A percentile compares a stretch with the other conserved stretches of the same genome.
phyloP scores from a whole-genome alignment of 169 alveolate genomes.

The Plasmodium inui region DNA sequence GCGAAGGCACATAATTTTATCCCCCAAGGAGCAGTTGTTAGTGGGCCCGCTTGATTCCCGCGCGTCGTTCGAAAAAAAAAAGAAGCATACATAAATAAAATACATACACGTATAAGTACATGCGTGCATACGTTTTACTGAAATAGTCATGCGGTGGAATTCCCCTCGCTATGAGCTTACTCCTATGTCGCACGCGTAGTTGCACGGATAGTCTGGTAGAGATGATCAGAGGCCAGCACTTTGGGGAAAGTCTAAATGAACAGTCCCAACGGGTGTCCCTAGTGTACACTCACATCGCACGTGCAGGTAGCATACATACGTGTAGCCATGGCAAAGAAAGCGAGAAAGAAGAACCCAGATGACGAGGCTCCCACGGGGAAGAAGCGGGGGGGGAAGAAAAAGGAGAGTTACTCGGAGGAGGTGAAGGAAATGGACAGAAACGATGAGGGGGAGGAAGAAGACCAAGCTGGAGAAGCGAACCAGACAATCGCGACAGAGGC shows the following conservation, averaged over 20 bases:
- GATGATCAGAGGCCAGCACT: background rate
- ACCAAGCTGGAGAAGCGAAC: background rate
- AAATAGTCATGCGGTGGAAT: background rate
- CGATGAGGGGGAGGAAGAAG: background rate
- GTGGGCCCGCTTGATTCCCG: background rate
- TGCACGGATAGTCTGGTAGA: background rate
- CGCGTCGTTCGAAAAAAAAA: background rate
- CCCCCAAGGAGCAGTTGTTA: background rate
- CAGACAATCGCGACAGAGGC: background rate
- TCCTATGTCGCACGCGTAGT: background rate
- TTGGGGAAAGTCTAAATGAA: background rate
- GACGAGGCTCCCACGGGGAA: background rate
- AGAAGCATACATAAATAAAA: background rate
- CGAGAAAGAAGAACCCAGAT: background rate
- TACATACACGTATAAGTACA: constrained; percentile 6
- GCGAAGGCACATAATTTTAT: background rate
- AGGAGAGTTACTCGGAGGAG: background rate
- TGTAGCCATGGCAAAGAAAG: background rate
- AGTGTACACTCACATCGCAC: background rate
- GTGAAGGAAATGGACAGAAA: background rate
- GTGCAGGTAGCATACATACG: background rate
- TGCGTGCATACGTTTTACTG: background rate
- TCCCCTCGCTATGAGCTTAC: background rate
- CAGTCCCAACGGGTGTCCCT: background rate
- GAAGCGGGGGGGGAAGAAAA: background rate